These are phyloP conservation scores for Cyclotella kingstonii DNA, from an alignment of 108 stramenopile species.

Conservation along the genomic window DNA sequence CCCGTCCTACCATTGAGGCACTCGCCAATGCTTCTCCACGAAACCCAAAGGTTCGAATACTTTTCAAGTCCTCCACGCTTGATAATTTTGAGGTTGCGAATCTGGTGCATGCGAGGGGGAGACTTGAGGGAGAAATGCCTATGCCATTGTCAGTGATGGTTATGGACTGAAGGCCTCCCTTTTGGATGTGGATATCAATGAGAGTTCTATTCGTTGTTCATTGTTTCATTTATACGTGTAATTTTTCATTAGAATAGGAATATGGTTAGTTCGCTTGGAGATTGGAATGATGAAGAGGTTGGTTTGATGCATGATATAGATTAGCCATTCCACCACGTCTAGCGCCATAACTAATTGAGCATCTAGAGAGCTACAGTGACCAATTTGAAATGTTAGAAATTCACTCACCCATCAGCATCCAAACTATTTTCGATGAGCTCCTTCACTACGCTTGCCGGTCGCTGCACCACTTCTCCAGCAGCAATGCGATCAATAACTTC, in stretches of 20 bases:
- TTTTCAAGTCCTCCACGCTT: conserved; percentile 80
- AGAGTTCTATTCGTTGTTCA: conserved; percentile 36
- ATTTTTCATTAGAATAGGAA: conserved; percentile 6
- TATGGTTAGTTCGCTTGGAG: background rate
- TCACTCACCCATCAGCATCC: conserved; percentile 94
- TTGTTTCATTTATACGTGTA: conserved; percentile 32
- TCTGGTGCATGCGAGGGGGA: conserved; percentile 87
- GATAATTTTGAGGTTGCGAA: conserved; percentile 95
- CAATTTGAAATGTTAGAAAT: conserved; percentile 30
- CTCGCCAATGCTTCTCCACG: conserved; percentile 94
- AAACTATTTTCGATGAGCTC: conserved; percentile 97
- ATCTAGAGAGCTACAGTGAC: background rate
- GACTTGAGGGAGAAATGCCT: conserved; percentile 66
- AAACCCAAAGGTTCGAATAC: conserved; percentile 92
- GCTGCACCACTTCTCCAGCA: conserved; percentile 98
- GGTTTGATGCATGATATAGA: too few species aligned
- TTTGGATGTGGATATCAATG: conserved; percentile 23
- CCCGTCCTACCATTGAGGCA: conserved; percentile 68
- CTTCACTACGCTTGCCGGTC: conserved; percentile 92
- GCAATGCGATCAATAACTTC: conserved; percentile 95
- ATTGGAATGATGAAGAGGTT: too few species aligned
- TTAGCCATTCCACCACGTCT: too few species aligned
- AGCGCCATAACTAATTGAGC: too few species aligned
- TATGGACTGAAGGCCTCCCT: conserved; percentile 15
- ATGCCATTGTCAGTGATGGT: conserved; percentile 71